These are phyloP conservation scores for Phytophthora pistaciae DNA, from an alignment of 352 stramenopile species.

Conservation along the genomic window DNA sequence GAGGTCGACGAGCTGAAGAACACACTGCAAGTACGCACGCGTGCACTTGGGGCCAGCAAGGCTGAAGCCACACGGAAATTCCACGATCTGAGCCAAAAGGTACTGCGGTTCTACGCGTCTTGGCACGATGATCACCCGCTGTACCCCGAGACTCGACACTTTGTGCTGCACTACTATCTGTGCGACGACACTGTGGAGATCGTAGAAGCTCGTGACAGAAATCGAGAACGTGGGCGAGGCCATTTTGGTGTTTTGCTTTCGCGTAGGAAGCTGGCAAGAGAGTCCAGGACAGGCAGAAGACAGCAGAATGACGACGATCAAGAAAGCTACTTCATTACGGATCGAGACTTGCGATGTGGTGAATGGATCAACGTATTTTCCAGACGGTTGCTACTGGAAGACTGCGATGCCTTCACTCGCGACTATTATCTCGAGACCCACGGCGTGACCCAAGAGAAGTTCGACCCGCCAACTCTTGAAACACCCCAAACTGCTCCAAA, in stretches of 20 bases:
- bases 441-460: slow-evolving; percentile 83
- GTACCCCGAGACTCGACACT: slow-evolving; percentile 89
- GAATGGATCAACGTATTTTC: slow-evolving; percentile 88
- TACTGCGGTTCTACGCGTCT: slow-evolving; percentile 92
- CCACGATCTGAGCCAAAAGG: slow-evolving; percentile 82
- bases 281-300: slow-evolving; percentile 26
- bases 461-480: slow-evolving; percentile 26
- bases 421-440: slow-evolving; percentile 89
- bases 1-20: slow-evolving; percentile 70
- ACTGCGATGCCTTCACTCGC: slow-evolving; percentile 93
- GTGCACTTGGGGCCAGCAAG: slow-evolving; percentile 40
- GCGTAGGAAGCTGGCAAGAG: slow-evolving; percentile 67
- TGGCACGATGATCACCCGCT: slow-evolving; percentile 93
- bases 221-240: slow-evolving; percentile 57
- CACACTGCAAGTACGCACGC: slow-evolving; percentile 38
- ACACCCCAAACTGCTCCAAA: slow-evolving; percentile 35
- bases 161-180: slow-evolving; percentile 94
- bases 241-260: slow-evolving; percentile 88
- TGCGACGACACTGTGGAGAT: slow-evolving; percentile 94
- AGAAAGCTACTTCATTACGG: slow-evolving; percentile 52
- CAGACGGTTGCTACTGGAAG: slow-evolving; percentile 87
- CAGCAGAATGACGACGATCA: slow-evolving; percentile 30
- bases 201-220: slow-evolving; percentile 69
- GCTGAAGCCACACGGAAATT: slow-evolving; percentile 74
- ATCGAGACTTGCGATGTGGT: slow-evolving; percentile 85